phyloP scores from a whole-genome alignment of 352 stramenopile genomes.

The Thalassiosira hispida region DNA sequence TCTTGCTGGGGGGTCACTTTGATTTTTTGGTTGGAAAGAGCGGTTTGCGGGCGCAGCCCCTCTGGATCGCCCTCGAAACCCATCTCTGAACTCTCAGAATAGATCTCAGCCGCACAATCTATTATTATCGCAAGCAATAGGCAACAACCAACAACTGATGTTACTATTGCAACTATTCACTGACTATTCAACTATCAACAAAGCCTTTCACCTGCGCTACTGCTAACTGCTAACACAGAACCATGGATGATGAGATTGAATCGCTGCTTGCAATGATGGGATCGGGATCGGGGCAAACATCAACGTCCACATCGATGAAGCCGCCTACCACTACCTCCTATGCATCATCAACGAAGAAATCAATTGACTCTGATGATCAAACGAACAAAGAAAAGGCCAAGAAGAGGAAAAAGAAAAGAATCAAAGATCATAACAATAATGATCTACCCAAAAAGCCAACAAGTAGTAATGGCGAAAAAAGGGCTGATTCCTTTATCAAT shows the following conservation, averaged over 20 bases:
- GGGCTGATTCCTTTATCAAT: conserved; percentile 23
- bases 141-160: too few relatives aligned
- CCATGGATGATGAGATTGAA: conserved; percentile 52
- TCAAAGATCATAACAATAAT: conserved; percentile 4
- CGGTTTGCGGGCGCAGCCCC: too few relatives aligned
- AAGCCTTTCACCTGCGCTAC: too few relatives aligned
- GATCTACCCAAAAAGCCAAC: neutral
- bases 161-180: neutral
- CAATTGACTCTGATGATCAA: conserved; percentile 3
- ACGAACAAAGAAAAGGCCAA: conserved; percentile 1
- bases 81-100: too few relatives aligned
- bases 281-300: neutral
- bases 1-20: too few relatives aligned
- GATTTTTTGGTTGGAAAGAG: too few relatives aligned
- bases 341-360: neutral
- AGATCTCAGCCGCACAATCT: too few relatives aligned
- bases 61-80: too few relatives aligned
- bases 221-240: too few relatives aligned
- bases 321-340: too few relatives aligned
- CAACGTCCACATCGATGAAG: neutral
- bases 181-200: neutral
- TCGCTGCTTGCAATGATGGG: conserved; percentile 41
- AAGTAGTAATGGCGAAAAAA: neutral
- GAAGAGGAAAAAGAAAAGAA: conserved; percentile 15
- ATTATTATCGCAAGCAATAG: too few relatives aligned